phyloP scores from a whole-genome alignment of 2,329 filamentous ascomycete genomes.

The Nemania abortiva region DNA sequence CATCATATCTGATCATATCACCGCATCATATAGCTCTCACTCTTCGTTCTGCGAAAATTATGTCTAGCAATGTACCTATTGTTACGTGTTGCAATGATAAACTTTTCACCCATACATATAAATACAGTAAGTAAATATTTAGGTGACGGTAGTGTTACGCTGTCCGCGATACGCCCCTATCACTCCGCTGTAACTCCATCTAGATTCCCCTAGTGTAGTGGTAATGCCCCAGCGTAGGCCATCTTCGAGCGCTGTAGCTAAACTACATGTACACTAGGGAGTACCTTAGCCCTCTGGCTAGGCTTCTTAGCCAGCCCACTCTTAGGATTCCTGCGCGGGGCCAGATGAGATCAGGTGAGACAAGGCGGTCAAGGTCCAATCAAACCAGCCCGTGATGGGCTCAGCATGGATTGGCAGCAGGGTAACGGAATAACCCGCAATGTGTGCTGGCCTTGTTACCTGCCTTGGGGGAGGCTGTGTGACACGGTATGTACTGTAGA shows the following conservation, averaged over 20 bases:
- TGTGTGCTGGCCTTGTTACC: background rate
- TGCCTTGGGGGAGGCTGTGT: background rate
- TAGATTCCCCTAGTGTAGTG: background rate
- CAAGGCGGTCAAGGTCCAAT: slow-evolving; percentile 34
- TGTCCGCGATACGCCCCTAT: slow-evolving; percentile 1
- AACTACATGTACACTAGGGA: background rate
- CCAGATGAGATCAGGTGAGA: slow-evolving; percentile 29
- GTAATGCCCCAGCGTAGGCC: background rate
- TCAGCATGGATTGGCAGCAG: background rate
- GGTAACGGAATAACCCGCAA: slow-evolving; percentile 29
- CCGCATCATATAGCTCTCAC: background rate
- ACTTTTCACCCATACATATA: background rate
- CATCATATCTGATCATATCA: slow-evolving; percentile 1
- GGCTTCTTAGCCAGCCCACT: slow-evolving; percentile 30
- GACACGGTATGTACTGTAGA: background rate
- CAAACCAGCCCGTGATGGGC: slow-evolving; percentile 14
- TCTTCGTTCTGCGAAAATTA: background rate
- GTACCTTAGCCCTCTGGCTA: slow-evolving; percentile 3
- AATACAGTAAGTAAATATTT: background rate
- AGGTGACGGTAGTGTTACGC: background rate
- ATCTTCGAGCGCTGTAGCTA: background rate
- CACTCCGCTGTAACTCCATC: background rate
- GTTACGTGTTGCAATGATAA: slow-evolving; percentile 1
- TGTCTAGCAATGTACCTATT: background rate
- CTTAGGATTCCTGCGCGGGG: slow-evolving; percentile 29